A percentile compares a stretch with the other conserved stretches of the same genome.
These are phyloP conservation scores for Bidens hawaiensis DNA, from an alignment of 140 eudicot species.

Conservation along the genomic window DNA sequence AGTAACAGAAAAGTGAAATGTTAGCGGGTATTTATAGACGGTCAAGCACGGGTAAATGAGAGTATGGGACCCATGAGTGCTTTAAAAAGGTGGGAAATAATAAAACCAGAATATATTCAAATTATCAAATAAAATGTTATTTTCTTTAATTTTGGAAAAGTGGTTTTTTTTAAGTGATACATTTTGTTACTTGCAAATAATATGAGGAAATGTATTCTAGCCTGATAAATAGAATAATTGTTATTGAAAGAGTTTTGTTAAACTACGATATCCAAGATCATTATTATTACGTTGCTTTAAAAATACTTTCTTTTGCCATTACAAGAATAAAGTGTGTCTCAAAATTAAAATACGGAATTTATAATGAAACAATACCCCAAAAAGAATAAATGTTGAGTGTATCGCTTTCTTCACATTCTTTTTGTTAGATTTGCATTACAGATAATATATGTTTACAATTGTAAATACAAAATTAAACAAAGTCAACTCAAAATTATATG, in stretches of 20 bases:
- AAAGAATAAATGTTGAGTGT: not conserved
- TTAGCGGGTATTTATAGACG: slow-evolving; percentile 23
- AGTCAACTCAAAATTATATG: not conserved
- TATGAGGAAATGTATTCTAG: no score
- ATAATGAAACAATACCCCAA: not conserved
- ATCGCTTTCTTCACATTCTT: not conserved
- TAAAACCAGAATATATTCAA: slow-evolving; percentile 24
- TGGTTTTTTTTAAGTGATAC: not conserved
- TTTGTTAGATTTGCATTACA: not conserved
- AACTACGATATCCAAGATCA: not conserved
- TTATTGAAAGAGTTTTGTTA: not conserved
- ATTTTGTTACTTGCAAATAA: no score
- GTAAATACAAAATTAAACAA: no score
- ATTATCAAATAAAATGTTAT: not conserved
- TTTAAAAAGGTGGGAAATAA: slow-evolving; percentile 35
- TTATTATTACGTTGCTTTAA: not conserved
- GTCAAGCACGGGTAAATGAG: slow-evolving; percentile 25
- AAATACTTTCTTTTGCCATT: not conserved
- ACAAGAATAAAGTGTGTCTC: not conserved
- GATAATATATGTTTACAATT: not conserved
- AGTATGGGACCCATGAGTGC: slow-evolving; percentile 25
- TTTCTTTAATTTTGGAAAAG: not conserved
- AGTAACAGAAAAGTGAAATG: no score
- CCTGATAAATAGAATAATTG: no score
- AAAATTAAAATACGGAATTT: no score